Evolutionary conservation across 768 basidiomycete genomes (phyloP), one percentile per base, ranked within the genome.

Genomic region (Leccinellum rugosiceps): DNA sequence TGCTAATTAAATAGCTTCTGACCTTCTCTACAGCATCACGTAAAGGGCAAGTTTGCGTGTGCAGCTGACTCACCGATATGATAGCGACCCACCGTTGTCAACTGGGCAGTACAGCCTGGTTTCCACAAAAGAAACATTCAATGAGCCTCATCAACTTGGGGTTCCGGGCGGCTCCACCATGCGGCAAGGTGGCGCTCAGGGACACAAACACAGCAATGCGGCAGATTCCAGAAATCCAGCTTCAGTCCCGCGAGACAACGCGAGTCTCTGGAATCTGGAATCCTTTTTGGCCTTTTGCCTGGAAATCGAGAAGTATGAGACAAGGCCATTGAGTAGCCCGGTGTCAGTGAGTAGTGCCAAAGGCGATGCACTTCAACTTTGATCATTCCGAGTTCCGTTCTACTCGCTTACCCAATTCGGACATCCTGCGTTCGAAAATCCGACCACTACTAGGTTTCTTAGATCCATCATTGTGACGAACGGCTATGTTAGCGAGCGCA

Each of bases 351-450:
- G 6, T 28, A 28, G 6, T 28, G 30, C 34, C 34, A 17, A 15
- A 13, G 34, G 34, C 28, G 28, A 28, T 21, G 19, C 43, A 43
- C 19, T 10, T 19, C 43, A n/a, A n/a, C n/a, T n/a, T 3, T 34
- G 34, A 14, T 8, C 28, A 28, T 28, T 28, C n/a, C n/a, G n/a
- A n/a, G n/a, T n/a, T n/a, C 28, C 8, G 48, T 49, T 28, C 41
- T 60, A 41, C 50, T 60, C 14, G 44, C 38, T 53, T 58, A 28
- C 60, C 61, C 62, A 30, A 50, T 62, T 43, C 23, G 32, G 53
- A 2, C 21, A n/a, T 31, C 1, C 10, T 1, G 35, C 13, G 19
- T 4, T 4, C n/a, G 41, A 41, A 41, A 43, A 43, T 43, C 19
- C 19, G 11, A 19, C 41, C 10, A 19, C 41, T 43, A 15, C 4